phyloP scores from a whole-genome alignment of 2,329 filamentous ascomycete genomes.

The Fusarium duplospermum region DNA sequence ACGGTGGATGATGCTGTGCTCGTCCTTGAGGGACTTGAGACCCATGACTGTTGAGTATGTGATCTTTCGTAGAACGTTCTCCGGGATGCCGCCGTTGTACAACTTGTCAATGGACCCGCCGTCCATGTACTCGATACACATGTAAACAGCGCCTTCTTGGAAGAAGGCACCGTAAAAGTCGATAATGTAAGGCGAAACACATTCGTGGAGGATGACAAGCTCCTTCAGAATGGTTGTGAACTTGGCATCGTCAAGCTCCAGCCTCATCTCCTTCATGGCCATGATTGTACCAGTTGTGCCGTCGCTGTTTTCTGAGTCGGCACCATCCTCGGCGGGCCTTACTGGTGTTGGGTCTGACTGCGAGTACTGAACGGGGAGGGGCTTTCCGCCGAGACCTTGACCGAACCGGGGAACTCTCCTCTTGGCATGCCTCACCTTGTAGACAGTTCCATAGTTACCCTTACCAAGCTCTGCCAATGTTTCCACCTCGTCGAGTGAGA shows the following conservation, averaged over 20 bases:
- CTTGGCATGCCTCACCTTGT: conserved; percentile 91
- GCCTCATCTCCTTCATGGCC: conserved; percentile 99
- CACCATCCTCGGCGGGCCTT: conserved; percentile 44
- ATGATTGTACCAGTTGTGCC: conserved; percentile 82
- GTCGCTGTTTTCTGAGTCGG: conserved; percentile 45
- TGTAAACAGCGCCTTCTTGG: conserved; percentile 98
- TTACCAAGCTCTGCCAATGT: conserved; percentile 94
- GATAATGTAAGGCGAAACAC: conserved; percentile 94
- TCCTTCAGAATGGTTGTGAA: conserved; percentile 98
- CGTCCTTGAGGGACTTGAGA: conserved; percentile 92
- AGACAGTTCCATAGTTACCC: conserved; percentile 98
- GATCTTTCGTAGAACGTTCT: conserved; percentile 89
- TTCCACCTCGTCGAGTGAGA: conserved; percentile 95
- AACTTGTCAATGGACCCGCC: conserved; percentile 97
- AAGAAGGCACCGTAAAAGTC: conserved; percentile 99
- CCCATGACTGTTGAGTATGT: conserved; percentile 91
- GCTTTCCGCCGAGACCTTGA: conserved; percentile 65
- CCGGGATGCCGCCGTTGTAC: conserved; percentile 90
- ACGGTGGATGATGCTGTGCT: conserved; percentile 98
- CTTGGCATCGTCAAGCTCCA: conserved; percentile 96
- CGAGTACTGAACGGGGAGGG: conserved; percentile 51
- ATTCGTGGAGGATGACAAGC: conserved; percentile 94
- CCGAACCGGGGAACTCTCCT: conserved; percentile 68
- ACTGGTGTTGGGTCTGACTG: conserved; percentile 51
- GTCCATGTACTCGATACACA: conserved; percentile 99